Percentiles rank a stretch among this genome's conserved stretches.
phyloP scores from a whole-genome alignment of 306 rosid species.

The Pueraria montana region DNA sequence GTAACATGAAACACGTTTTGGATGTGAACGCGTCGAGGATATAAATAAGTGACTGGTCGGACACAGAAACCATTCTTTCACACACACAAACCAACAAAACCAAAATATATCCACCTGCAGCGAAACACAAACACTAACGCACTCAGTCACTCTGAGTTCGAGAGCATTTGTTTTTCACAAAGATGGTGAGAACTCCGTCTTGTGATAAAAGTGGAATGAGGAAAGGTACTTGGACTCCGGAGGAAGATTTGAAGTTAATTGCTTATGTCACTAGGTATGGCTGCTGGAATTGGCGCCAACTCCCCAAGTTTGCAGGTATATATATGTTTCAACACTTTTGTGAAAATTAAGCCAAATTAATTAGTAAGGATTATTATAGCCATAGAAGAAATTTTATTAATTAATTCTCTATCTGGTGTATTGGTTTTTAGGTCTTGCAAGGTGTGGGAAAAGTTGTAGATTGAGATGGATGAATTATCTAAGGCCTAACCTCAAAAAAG shows the following conservation, averaged over 20 bases:
- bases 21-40: constrained; percentile 15
- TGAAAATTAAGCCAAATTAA: neutral
- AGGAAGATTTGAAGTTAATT: constrained; percentile 75
- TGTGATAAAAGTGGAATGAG: constrained; percentile 72
- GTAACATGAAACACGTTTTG: constrained; percentile 42
- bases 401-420: neutral
- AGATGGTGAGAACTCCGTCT: constrained; percentile 78
- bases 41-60: constrained; percentile 12
- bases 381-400: neutral
- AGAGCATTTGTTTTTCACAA: neutral
- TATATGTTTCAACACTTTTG: constrained; percentile 3
- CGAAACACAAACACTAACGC: neutral
- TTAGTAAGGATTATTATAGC: no score
- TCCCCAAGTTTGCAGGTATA: constrained; percentile 83
- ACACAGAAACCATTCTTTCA: neutral
- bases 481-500: constrained; percentile 55
- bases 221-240: constrained; percentile 88
- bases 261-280: constrained; percentile 90
- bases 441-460: constrained; percentile 64
- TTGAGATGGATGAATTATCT: constrained; percentile 61
- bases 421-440: constrained; percentile 43
- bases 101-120: neutral
- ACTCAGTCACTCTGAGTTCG: neutral
- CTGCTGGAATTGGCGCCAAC: constrained; percentile 94
- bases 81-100: neutral